Base-by-base conservation (phyloP, 2,329 filamentous ascomycete genomes). In the Aspergillus candidus region DNA sequence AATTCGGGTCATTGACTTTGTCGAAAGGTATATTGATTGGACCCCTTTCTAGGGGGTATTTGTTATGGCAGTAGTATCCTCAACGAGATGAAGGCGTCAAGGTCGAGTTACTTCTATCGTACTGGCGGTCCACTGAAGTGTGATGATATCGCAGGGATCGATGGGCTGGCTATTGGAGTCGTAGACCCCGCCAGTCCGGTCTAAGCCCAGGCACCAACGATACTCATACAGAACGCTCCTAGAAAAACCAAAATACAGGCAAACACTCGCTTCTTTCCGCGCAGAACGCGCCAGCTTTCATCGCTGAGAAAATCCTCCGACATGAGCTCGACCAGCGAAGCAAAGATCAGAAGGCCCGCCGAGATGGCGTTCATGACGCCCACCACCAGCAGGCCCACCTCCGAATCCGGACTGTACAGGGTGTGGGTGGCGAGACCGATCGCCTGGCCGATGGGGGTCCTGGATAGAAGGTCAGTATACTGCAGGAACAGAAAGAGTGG, bases 361-460 rank as follows among this genome's bases (percentile, higher is more conserved):
- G 83, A 88, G 32, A 91, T 83, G 38, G 84, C 85, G 54, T 91
- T 90, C 84, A 90, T 90, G 54, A 85, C 77, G 11, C 86, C 86
- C 2, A 90, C 86, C 60, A 90, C 79, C 11, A 91, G 70, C 29
- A 91, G 69, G 0, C 86, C 86, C 1, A 80, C 77, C 62, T 86
- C 78, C 48, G 82, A 86, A 58, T 79, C 74, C 0, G 86, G 86
- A 50, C 85, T 83, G 65, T 90, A 91, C 51, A 88, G 71, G 11
- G 78, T 79, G 59, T 89, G 84, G 3, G 88, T 80, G 3, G 82
- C 71, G n/a, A 91, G 72, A 0, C 86, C 86, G 46, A 90, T 86
- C 1, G 84, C 86, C 61, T 90, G 86, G 11, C 86, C 86, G 14
- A 89, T 70, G 0, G 86, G 86, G 0, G 86, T 90, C 2, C 82